A percentile compares a stretch with the other conserved stretches of the same genome.
phyloP scores from a whole-genome alignment of 2,329 filamentous ascomycete species.

The Colletotrichum simmondsii region DNA sequence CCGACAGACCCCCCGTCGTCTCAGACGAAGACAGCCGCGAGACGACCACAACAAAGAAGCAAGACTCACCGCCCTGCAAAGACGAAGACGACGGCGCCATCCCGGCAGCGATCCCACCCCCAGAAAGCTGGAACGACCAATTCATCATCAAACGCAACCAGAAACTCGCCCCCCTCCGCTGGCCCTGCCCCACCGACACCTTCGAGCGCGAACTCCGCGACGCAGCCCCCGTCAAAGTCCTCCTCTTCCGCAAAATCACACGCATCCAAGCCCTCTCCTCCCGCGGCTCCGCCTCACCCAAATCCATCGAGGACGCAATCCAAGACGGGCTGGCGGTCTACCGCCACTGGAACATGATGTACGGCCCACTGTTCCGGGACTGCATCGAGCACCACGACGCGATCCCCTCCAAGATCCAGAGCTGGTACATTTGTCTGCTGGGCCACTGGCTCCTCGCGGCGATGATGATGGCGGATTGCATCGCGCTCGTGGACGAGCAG shows the following conservation, averaged over 20 bases:
- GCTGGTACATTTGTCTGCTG: constrained; percentile 68
- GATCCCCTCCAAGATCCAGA: constrained; percentile 64
- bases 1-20: constrained; percentile 48
- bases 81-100: constrained; percentile 36
- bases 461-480: constrained; percentile 64
- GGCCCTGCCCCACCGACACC: constrained; percentile 66
- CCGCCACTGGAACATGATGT: constrained; percentile 64
- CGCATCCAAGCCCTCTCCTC: constrained; percentile 63
- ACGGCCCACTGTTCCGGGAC: constrained; percentile 63
- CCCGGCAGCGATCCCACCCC: constrained; percentile 30
- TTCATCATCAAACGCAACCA: constrained; percentile 48
- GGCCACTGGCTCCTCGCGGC: constrained; percentile 69
- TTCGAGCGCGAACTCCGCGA: constrained; percentile 61
- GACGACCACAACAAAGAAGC: too few species aligned
- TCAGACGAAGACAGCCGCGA: constrained; percentile 52
- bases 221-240: constrained; percentile 67
- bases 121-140: constrained; percentile 43
- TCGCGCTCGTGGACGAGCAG: constrained; percentile 60
- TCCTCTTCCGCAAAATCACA: constrained; percentile 66
- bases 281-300: constrained; percentile 47
- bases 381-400: constrained; percentile 59
- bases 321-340: constrained; percentile 60
- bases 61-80: constrained; percentile 2
- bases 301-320: constrained; percentile 60
- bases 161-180: constrained; percentile 47